Percentiles rank a stretch among this genome's conserved stretches.
Evolutionary conservation across 441 rosid species (phyloP).

Genomic region (Dalechampia spathulata): DNA sequence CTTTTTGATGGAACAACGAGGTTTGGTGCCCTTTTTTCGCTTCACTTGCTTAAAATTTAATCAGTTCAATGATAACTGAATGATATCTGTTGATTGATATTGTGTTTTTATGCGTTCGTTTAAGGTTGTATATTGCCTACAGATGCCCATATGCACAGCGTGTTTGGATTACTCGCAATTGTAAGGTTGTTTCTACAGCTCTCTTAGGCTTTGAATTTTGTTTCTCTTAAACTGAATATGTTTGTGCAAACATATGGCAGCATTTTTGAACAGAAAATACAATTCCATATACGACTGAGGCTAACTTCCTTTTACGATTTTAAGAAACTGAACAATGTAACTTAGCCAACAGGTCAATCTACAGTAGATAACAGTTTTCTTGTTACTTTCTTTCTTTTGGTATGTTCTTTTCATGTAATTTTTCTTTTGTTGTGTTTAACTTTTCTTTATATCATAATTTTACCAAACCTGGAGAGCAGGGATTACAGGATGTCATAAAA

Average conservation of each 20-base stretch:
- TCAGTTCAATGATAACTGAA: background rate
- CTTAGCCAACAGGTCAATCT: background rate
- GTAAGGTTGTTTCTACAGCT: slow-evolving; percentile 41
- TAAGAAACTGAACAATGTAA: background rate
- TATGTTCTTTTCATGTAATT: background rate
- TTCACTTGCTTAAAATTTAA: background rate
- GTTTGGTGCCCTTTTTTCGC: slow-evolving; percentile 15
- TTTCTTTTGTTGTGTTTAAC: background rate
- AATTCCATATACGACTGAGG: background rate
- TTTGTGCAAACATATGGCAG: background rate
- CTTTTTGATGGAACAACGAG: slow-evolving; percentile 72
- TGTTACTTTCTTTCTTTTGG: background rate
- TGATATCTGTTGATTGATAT: background rate
- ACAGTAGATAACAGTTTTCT: background rate
- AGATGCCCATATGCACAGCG: slow-evolving; percentile 79
- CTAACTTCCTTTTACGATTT: background rate
- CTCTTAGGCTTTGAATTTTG: background rate
- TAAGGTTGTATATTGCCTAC: slow-evolving; percentile 70
- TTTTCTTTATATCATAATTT: background rate
- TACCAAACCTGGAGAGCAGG: slow-evolving; percentile 31
- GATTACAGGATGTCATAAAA: slow-evolving; percentile 61
- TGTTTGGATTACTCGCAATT: slow-evolving; percentile 70
- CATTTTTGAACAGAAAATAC: too few species aligned
- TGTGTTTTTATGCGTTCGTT: slow-evolving; percentile 2
- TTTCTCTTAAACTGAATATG: background rate